Conservation (phyloP, 83 land plant genomes). For the Diphasiastrum complanatum region DNA sequence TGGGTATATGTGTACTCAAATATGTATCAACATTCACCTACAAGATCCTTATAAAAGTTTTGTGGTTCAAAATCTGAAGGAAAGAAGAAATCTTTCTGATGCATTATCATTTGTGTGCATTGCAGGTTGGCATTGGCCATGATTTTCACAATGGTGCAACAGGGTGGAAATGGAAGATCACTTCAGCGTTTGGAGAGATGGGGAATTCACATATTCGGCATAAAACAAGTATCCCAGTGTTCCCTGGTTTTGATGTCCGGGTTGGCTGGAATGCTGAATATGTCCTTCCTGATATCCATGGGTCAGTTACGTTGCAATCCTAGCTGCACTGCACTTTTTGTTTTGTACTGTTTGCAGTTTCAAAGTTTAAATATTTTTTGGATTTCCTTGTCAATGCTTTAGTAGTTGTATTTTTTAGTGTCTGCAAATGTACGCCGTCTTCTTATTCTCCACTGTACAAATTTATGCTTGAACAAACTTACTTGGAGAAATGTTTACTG, state of each 20-base stretch:
- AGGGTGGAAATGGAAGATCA: slow-evolving; percentile 94
- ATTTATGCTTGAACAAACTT: slow-evolving; percentile 1
- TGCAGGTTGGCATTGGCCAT: slow-evolving; percentile 92
- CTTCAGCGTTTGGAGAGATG: slow-evolving; percentile 75
- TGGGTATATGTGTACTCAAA: too few species aligned
- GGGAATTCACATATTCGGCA: slow-evolving; percentile 71
- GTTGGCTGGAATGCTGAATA: slow-evolving; percentile 94
- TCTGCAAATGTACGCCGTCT: too few species aligned
- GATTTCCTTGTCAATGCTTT: too few species aligned
- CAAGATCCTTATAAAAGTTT: too few species aligned
- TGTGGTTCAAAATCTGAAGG: too few species aligned
- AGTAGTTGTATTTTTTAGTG: too few species aligned
- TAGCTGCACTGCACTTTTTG: neutral
- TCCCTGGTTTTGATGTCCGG: slow-evolving; percentile 74
- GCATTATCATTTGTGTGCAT: neutral
- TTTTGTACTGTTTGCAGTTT: neutral
- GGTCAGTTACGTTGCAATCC: slow-evolving; percentile 37
- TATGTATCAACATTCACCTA: too few species aligned
- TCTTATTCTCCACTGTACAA: too few species aligned
- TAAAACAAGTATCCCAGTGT: slow-evolving; percentile 57
- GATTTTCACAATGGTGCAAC: slow-evolving; percentile 56
- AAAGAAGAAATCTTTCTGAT: neutral
- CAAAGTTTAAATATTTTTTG: too few species aligned
- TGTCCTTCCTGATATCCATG: slow-evolving; percentile 80
- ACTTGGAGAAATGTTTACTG: neutral